phyloP scores from a whole-genome alignment of 345 rosid genomes.

The Boechera divaricarpa region DNA sequence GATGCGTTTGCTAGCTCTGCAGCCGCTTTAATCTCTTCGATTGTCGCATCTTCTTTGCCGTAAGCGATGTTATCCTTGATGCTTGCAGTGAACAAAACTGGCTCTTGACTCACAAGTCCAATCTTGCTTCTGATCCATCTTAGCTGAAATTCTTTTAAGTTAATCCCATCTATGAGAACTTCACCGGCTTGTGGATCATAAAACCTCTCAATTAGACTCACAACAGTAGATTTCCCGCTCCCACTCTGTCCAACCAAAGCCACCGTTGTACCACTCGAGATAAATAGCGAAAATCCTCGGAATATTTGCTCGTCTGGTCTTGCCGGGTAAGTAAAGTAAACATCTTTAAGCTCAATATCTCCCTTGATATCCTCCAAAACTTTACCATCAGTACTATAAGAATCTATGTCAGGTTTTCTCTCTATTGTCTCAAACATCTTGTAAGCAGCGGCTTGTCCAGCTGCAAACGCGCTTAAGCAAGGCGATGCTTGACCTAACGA shows the following conservation, averaged over 20 bases:
- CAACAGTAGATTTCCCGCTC: conserved; percentile 71
- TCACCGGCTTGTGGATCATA: conserved; percentile 66
- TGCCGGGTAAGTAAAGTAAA: conserved; percentile 64
- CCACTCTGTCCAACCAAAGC: conserved; percentile 80
- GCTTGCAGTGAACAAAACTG: conserved; percentile 63
- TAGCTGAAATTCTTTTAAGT: conserved; percentile 59
- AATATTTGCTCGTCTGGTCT: conserved; percentile 68
- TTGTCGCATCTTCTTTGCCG: conserved; percentile 60
- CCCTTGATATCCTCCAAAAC: conserved; percentile 54
- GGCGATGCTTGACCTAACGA: conserved; percentile 75
- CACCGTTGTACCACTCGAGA: conserved; percentile 59
- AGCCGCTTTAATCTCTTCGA: conserved; percentile 62
- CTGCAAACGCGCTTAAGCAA: conserved; percentile 57
- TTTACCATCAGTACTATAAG: conserved; percentile 50
- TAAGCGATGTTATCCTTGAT: conserved; percentile 66
- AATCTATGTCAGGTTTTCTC: conserved; percentile 63
- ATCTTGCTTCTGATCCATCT: conserved; percentile 71
- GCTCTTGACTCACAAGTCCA: conserved; percentile 84
- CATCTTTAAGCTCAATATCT: conserved; percentile 60
- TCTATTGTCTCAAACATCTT: conserved; percentile 66
- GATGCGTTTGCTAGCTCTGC: conserved; percentile 68
- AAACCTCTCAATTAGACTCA: conserved; percentile 68
- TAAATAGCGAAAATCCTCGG: conserved; percentile 56
- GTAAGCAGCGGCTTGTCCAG: conserved; percentile 68
- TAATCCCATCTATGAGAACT: conserved; percentile 62